Conservation (phyloP, 305 asterid species). For the Fraxinus platypoda region DNA sequence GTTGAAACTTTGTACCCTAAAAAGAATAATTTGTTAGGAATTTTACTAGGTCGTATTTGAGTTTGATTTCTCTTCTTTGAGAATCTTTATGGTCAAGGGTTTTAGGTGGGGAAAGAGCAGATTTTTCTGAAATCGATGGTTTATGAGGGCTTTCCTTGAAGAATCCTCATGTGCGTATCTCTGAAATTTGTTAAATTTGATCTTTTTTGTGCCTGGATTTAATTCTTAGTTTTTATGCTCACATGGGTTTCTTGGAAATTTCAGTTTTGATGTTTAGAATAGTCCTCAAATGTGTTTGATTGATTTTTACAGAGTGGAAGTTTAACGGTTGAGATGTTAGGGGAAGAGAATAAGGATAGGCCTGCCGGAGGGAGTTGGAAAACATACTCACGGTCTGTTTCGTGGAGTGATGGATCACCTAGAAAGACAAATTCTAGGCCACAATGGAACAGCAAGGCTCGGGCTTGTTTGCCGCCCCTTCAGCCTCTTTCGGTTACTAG, state of each 20-base stretch:
- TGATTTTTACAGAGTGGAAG: constrained; percentile 43
- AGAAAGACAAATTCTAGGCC: constrained; percentile 59
- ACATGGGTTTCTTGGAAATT: constrained; percentile 23
- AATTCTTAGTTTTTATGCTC: constrained; percentile 19
- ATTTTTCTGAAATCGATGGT: constrained; percentile 18
- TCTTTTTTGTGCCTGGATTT: neutral
- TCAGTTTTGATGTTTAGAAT: constrained; percentile 33
- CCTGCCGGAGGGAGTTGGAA: constrained; percentile 52
- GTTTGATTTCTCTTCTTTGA: constrained; percentile 38
- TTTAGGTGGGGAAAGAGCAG: constrained; percentile 37
- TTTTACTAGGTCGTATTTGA: constrained; percentile 42
- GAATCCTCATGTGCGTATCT: constrained; percentile 12
- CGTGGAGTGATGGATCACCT: constrained; percentile 81
- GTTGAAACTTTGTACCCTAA: constrained; percentile 20
- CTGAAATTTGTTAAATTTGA: constrained; percentile 17
- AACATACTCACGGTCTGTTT: constrained; percentile 70
- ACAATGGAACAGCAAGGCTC: constrained; percentile 83
- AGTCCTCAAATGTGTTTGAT: constrained; percentile 26
- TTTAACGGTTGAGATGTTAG: constrained; percentile 49
- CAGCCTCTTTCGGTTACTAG: constrained; percentile 79
- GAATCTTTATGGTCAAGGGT: constrained; percentile 41
- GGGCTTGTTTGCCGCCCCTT: constrained; percentile 93
- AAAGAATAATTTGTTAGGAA: constrained; percentile 25
- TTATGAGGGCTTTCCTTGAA: constrained; percentile 12
- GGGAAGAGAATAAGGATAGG: constrained; percentile 63